Evolutionary conservation across 371 early-diverging fungal genomes (phyloP).

Genomic region (Mycotypha africana): DNA sequence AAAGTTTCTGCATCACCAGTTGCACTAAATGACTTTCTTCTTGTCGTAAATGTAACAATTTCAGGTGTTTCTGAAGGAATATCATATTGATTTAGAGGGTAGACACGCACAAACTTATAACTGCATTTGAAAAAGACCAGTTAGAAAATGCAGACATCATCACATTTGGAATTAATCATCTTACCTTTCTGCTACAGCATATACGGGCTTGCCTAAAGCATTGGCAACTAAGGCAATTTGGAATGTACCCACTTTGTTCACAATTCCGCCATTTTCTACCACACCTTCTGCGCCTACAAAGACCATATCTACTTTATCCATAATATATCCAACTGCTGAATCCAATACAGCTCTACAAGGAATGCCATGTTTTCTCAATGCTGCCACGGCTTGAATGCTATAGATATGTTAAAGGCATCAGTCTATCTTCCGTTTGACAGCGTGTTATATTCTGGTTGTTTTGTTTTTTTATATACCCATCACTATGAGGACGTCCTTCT

Average conservation of each 20-base stretch:
- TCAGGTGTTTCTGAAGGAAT: conserved; percentile 68
- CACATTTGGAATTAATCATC: background rate
- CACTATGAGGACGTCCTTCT: conserved; percentile 76
- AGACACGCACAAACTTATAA: conserved; percentile 93
- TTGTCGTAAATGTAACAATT: conserved; percentile 54
- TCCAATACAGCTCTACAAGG: conserved; percentile 88
- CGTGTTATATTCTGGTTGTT: no score
- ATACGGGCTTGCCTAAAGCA: conserved; percentile 90
- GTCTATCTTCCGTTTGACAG: background rate
- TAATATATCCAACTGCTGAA: conserved; percentile 89
- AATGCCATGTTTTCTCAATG: conserved; percentile 73
- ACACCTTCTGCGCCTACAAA: conserved; percentile 98
- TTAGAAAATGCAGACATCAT: background rate
- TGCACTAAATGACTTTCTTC: conserved; percentile 29
- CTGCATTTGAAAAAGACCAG: conserved; percentile 38
- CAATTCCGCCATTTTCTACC: conserved; percentile 94
- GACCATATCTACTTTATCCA: conserved; percentile 91
- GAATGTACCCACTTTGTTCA: conserved; percentile 92
- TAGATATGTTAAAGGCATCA: background rate
- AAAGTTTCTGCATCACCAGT: conserved; percentile 28
- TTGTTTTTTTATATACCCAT: no score
- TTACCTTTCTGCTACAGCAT: conserved; percentile 91
- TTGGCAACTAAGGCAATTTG: conserved; percentile 94
- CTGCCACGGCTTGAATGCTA: conserved; percentile 70
- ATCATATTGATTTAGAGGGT: conserved; percentile 84